Percentiles rank a stretch among this genome's conserved stretches.
Evolutionary conservation across 257 asterid species (phyloP).

Genomic region (Voacanga thouarsii): DNA sequence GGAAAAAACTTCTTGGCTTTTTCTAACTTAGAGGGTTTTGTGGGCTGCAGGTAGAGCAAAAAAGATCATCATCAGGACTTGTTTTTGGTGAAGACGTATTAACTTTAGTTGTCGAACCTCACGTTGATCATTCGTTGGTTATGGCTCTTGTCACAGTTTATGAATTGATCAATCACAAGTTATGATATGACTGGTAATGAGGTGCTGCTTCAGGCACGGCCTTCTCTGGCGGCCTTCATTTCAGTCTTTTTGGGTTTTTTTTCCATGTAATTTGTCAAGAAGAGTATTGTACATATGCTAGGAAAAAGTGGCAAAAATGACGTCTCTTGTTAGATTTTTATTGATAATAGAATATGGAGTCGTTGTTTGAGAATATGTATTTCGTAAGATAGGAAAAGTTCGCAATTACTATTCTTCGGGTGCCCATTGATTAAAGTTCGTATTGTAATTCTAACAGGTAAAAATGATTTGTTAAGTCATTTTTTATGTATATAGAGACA

Average conservation of each 20-base stretch:
- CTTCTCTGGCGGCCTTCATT: neutral
- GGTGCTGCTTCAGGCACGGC: neutral
- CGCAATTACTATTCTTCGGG: too few species aligned
- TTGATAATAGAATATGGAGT: too few species aligned
- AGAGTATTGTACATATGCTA: neutral
- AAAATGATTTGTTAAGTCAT: too few species aligned
- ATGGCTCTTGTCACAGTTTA: constrained; percentile 61
- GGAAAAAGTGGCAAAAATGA: neutral
- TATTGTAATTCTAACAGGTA: too few species aligned
- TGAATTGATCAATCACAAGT: constrained; percentile 45
- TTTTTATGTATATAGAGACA: neutral
- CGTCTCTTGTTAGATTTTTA: too few species aligned
- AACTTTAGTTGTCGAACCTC: constrained; percentile 52
- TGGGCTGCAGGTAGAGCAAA: constrained; percentile 43
- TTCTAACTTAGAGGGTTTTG: neutral
- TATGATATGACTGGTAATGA: constrained; percentile 1
- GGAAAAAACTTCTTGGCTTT: neutral
- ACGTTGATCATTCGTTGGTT: constrained; percentile 43
- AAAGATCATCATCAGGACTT: constrained; percentile 46
- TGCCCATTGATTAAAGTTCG: too few species aligned
- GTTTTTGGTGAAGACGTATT: constrained; percentile 59
- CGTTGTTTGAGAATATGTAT: too few species aligned
- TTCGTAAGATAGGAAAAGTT: too few species aligned
- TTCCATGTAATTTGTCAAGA: neutral
- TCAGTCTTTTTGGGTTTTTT: neutral